phyloP scores from a whole-genome alignment of 2,329 filamentous ascomycete species.

The Fusarium verticillioides region DNA sequence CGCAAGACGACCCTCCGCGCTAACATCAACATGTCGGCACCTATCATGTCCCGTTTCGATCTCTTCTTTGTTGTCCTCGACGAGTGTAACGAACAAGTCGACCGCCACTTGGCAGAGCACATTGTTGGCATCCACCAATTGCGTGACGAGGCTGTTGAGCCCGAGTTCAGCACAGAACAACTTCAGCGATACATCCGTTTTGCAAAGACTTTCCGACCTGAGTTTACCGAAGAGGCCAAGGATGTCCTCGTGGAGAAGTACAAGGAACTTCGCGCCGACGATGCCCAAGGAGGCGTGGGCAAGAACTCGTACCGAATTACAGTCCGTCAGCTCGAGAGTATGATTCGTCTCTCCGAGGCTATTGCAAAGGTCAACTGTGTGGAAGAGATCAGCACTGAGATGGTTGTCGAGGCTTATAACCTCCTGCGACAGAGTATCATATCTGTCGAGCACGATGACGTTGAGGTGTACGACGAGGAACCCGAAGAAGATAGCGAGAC shows the following conservation, averaged over 20 bases:
- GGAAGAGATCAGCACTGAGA: constrained; percentile 83
- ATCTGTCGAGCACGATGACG: constrained; percentile 95
- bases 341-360: constrained; percentile 96
- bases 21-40: constrained; percentile 98
- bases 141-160: constrained; percentile 89
- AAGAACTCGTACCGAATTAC: constrained; percentile 98
- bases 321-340: constrained; percentile 91
- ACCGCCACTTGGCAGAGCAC: constrained; percentile 91
- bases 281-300: constrained; percentile 92
- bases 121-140: constrained; percentile 95
- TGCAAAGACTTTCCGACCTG: constrained; percentile 91
- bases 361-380: constrained; percentile 98
- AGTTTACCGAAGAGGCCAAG: constrained; percentile 90
- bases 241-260: constrained; percentile 89
- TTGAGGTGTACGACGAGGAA: constrained; percentile 86
- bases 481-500: constrained; percentile 58
- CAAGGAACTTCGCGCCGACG: constrained; percentile 92
- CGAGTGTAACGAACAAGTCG: constrained; percentile 92
- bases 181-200: constrained; percentile 98
- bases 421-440: constrained; percentile 95
- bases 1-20: constrained; percentile 91
- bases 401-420: constrained; percentile 93
- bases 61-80: constrained; percentile 98
- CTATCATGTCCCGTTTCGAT: constrained; percentile 99
- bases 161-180: constrained; percentile 96